Conservation (phyloP, 106 monocot species). For the Chionographis japonica region DNA sequence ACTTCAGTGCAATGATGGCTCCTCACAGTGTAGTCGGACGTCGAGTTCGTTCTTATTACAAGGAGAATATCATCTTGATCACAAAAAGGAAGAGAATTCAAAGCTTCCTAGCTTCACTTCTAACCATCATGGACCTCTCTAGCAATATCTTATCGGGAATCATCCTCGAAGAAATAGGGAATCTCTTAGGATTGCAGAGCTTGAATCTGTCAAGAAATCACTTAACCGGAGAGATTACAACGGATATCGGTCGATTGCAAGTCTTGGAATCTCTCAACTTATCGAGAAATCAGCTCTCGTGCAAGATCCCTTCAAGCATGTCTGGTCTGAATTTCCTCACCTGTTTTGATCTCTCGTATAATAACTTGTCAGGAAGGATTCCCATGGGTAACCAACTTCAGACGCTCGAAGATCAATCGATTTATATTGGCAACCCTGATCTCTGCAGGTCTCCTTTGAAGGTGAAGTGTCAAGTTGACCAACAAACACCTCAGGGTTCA, state of each 20-base stretch:
- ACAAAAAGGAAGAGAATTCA: conserved; percentile 4
- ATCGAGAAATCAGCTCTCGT: conserved; percentile 16
- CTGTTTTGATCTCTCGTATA: conserved; percentile 22
- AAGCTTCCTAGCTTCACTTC: background rate
- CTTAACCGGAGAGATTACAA: conserved; percentile 20
- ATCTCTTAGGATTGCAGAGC: conserved; percentile 6
- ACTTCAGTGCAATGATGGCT: conserved; percentile 4
- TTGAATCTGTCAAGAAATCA: conserved; percentile 26
- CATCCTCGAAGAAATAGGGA: conserved; percentile 6
- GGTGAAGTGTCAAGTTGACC: no score
- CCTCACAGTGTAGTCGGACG: no score
- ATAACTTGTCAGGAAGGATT: conserved; percentile 17
- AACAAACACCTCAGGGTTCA: no score
- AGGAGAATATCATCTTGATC: background rate
- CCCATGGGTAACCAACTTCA: conserved; percentile 10
- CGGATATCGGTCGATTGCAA: conserved; percentile 9
- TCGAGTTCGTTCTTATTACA: background rate
- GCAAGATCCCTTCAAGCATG: conserved; percentile 19
- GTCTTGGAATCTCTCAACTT: conserved; percentile 23
- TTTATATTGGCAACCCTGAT: no score
- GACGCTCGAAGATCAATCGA: background rate
- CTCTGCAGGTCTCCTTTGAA: no score
- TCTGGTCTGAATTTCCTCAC: background rate
- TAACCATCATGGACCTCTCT: conserved; percentile 7
- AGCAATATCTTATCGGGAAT: conserved; percentile 7